Evolutionary conservation across 805 yeast species (phyloP), one percentile per base, ranked within the genome.

Genomic region (Sugiyamaella lignohabitans): DNA sequence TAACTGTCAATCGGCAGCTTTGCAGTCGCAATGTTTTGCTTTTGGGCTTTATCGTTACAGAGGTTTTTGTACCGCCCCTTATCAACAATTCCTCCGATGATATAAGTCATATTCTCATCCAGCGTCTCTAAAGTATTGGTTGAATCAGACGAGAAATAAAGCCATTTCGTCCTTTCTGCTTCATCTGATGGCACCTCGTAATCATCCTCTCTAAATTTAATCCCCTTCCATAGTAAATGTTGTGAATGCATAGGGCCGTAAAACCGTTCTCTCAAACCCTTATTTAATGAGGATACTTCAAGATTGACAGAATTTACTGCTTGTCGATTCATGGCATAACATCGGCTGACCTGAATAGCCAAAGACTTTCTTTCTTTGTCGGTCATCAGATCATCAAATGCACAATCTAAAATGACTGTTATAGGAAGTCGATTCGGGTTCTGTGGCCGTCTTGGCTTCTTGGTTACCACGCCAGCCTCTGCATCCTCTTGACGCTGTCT

Each of bases 31-130:
- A 91, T 71, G 0, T 89, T 87, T 54, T 85, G 65, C 48, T 72
- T 67, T 53, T 80, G 74, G 0, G 98, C 98, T 63, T 89, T 93
- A 53, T 84, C 74, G 41, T 78, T 72, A 63, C 98, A 91, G 29
- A 91, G 65, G 52, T 73, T 71, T 64, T 87, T 86, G 67, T 88
- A 82, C 56, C 98, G 76, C 50, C 94, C 94, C 63, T 91, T 91
- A 63, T 91, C 98, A 2, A 91, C 98, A 47, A 91, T 91, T 0
- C 98, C 98, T 6, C 98, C 98, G 42, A 91, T 80, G 38, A 91
- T 78, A 56, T 91, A 91, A 0, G 94, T 85, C 61, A 73, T 70
- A 2, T 82, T 85, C 3, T 79, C 77, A 51, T 82, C 79, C 45
- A 91, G 68, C 21, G 70, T 76, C 8, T 74, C 78, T 30, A 93